A percentile compares a stretch with the other conserved stretches of the same genome.
phyloP scores from a whole-genome alignment of 2,329 filamentous ascomycete species.

The Microdochium nivale region DNA sequence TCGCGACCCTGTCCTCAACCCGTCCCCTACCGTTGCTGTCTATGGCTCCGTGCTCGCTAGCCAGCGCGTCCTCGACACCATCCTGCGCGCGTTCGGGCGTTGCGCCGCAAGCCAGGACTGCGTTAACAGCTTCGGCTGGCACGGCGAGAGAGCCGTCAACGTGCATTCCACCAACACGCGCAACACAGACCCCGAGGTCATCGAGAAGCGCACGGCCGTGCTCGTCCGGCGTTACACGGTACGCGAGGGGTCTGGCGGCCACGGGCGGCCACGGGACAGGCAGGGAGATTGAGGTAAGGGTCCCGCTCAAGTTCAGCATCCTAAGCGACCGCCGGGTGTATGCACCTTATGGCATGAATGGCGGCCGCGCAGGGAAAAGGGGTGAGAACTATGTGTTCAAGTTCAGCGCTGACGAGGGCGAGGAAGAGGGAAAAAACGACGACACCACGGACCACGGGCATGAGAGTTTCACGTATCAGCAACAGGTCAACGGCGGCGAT shows the following conservation, averaged over 20 bases:
- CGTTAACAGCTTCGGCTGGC: conserved; percentile 18
- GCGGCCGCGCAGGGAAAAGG: conserved; percentile 57
- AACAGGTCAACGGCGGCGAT: background rate
- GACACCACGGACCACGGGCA: no score
- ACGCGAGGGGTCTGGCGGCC: conserved; percentile 46
- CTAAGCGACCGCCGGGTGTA: conserved; percentile 62
- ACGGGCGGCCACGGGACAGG: conserved; percentile 60
- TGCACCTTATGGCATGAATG: conserved; percentile 62
- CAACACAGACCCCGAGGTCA: conserved; percentile 23
- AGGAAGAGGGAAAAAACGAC: background rate
- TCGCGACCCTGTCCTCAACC: conserved; percentile 16
- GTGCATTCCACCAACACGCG: conserved; percentile 26
- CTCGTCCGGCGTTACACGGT: conserved; percentile 56
- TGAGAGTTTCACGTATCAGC: no score
- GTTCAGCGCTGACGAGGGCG: background rate
- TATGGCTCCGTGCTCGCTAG: conserved; percentile 15
- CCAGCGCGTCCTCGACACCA: conserved; percentile 18
- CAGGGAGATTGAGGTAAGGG: conserved; percentile 63
- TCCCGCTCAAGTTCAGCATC: conserved; percentile 61
- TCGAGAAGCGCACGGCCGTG: conserved; percentile 48
- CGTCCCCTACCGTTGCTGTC: conserved; percentile 16
- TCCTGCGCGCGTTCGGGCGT: conserved; percentile 18
- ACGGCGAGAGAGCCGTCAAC: conserved; percentile 22
- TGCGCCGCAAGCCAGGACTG: conserved; percentile 16
- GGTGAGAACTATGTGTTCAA: conserved; percentile 43